Evolutionary conservation across 179 eudicot genomes (phyloP).

Genomic region (Beta macrorhiza): DNA sequence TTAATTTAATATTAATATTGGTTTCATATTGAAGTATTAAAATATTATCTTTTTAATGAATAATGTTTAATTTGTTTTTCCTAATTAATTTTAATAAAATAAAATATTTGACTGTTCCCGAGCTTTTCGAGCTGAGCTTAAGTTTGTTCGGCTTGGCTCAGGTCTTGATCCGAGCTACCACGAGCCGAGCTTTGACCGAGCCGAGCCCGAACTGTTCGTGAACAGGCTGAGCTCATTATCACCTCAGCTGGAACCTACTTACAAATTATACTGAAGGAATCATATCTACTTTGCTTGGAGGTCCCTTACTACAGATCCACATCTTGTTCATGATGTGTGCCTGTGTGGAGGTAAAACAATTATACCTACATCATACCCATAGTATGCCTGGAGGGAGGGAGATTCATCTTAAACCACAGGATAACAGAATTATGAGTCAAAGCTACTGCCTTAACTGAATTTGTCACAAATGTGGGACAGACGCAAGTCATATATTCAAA

Average conservation of each 20-base stretch:
- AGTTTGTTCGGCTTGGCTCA: no score
- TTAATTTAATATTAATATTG: no score
- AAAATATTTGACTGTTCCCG: no score
- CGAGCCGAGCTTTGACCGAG: no score
- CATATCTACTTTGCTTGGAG: background rate
- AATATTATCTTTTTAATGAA: no score
- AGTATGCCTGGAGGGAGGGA: background rate
- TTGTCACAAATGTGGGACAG: background rate
- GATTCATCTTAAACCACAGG: background rate
- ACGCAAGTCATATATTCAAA: background rate
- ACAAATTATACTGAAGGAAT: background rate
- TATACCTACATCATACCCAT: background rate
- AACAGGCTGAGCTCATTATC: no score
- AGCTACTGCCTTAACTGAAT: background rate
- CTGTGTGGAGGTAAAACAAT: background rate
- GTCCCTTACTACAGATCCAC: background rate
- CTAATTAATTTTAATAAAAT: no score
- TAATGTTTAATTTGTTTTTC: no score
- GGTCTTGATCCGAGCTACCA: no score
- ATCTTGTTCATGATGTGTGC: background rate
- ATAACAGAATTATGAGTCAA: background rate
- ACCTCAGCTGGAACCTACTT: background rate
- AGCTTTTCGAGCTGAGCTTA: no score
- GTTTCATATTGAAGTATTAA: no score
- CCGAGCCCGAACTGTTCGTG: no score